Evolutionary conservation across 305 asterid species (phyloP), one percentile per base, ranked within the genome.

Genomic region (Fraxinus sp.): DNA sequence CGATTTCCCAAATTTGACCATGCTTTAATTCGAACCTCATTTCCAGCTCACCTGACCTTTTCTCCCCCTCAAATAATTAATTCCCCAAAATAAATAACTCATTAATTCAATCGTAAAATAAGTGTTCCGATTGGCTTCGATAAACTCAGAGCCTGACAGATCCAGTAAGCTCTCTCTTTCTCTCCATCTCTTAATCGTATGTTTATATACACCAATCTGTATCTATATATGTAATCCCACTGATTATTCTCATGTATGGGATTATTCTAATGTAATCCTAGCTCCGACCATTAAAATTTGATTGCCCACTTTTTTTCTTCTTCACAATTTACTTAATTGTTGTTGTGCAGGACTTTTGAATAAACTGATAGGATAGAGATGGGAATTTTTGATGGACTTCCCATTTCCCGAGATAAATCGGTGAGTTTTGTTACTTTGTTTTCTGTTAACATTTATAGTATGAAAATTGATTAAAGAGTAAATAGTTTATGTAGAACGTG

Each of bases 311-410:
- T 46, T 76, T 44, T 14, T 18, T 9, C 57, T 46, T 46, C 55
- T 24, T 32, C 62, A 44, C 73, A 62, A 81, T 41, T 77, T 84
- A 80, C 26, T 72, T 3, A 11, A 0, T 73, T 59, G 44, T 52
- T 74, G 41, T 68, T 11, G 78, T 59, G 8, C 28, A 85, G 85
- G 88, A 88, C 80, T 80, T 74, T 84, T 74, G 85, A 39, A 85
- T 88, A 87, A 83, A 93, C 91, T 89, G 87, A 79, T 74, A 87
- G 49, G 84, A 82, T 88, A 82, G 83, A 87, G 92, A 96, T 96
- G 99, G 95, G 97, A 79, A 88, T 91, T 79, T 93, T 96, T 85
- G 98, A 94, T 79, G 98, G 98, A 52, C 93, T 96, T 80, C 99
- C 99, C 59, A 87, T 96, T 87, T 90, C 99, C 74, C 90, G 87